A percentile compares a stretch with the other conserved stretches of the same genome.
Conservation (phyloP, 2,329 filamentous ascomycete genomes). For the Cladobotryum mycophilum region DNA sequence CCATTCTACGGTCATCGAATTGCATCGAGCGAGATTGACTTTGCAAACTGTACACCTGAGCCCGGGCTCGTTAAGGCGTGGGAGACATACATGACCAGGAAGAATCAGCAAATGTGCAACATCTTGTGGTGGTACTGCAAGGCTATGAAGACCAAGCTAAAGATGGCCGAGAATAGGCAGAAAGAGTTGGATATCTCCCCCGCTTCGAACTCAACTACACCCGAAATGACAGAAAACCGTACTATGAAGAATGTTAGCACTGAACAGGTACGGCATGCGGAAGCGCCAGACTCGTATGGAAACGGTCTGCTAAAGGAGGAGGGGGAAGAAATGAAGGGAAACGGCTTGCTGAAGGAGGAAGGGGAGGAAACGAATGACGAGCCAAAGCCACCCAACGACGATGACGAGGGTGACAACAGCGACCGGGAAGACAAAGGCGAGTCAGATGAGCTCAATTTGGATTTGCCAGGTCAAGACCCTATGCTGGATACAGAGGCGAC, state of each 20-base stretch:
- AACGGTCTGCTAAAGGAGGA: no score
- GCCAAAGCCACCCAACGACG: no score
- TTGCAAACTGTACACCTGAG: conserved; percentile 2
- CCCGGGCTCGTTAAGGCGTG: conserved; percentile 5
- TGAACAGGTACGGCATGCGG: neutral
- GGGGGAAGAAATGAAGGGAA: neutral
- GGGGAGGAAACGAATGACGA: no score
- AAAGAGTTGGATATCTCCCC: no score
- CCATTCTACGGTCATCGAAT: conserved; percentile 11
- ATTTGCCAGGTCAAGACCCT: no score
- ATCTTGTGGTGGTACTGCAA: neutral
- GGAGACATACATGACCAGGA: conserved; percentile 11
- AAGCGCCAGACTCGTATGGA: neutral
- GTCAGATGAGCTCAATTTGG: no score
- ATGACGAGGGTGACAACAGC: no score
- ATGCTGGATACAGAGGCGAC: no score
- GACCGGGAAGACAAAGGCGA: no score
- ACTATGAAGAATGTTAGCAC: neutral
- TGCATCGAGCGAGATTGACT: conserved; percentile 10
- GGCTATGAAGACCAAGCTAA: neutral
- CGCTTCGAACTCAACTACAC: no score
- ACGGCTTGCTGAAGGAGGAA: no score
- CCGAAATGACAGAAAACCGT: neutral
- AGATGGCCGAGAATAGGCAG: no score
- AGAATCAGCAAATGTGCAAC: conserved; percentile 12